Evolutionary conservation across 768 basidiomycete species (phyloP), one percentile per base, ranked within the genome.

Genomic region (Zangia roseola): DNA sequence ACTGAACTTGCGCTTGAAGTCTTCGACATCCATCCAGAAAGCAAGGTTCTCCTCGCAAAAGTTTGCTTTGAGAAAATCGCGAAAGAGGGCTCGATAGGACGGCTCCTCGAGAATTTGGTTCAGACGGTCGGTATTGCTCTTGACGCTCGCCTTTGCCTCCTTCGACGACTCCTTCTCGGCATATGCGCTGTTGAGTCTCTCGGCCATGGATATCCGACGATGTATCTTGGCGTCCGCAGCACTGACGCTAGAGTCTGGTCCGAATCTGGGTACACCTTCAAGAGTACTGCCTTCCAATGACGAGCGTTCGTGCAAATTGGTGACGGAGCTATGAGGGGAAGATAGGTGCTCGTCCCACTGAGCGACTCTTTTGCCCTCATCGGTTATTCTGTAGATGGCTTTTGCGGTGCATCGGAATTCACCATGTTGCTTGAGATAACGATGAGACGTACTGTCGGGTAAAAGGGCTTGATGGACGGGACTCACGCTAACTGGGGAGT

Each of bases 11-110:
- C 87, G 82, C 72, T 93, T 94, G 75, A 99, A 97, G 65, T 99
- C 97, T 65, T 92, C 82, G 3, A 97, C 94, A 62, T 99, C 97
- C 47, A 98, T 68, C 90, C 93, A 99, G 73, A 97, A 99, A 40
- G 88, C 86, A 56, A 99, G 72, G 66, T 99, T 99, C 75, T 99
- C 97, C 64, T 99, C 97, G 71, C 92, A 98, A 67, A 97, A 98
- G 68, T 97, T 98, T 47, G 83, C 78, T 26, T 91, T 82, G 46
- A 99, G 71, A 74, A 94, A 95, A 55, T 98, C 97, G 50, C 97
- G 85, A 80, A 99, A 99, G 42, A 97, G 74, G 3, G 83, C 80
- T 13, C 97, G 83, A 31, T 94, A 74, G 25, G 86, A 85, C 0
- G 94, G 90, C 54, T 98, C 93, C 54, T 95, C 94, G 20, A 99